A percentile compares a stretch with the other conserved stretches of the same genome.
Evolutionary conservation across 306 rosid species (phyloP).

Genomic region (Fagus crenata): DNA sequence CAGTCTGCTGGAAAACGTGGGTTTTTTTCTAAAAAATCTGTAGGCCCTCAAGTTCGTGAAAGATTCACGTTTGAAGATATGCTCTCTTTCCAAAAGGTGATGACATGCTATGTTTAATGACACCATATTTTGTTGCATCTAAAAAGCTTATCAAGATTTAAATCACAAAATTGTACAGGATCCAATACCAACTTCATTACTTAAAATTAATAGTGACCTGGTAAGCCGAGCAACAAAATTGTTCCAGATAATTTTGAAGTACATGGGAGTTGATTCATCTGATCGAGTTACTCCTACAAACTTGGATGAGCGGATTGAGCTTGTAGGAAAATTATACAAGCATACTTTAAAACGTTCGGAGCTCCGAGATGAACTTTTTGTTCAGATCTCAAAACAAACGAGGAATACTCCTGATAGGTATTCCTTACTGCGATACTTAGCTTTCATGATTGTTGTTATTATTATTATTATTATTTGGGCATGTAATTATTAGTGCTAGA

Average conservation of each 20-base stretch:
- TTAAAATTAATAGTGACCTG: conserved; percentile 74
- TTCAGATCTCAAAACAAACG: conserved; percentile 91
- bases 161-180: conserved; percentile 51
- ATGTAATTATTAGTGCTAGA: conserved; percentile 7
- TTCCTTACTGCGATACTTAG: conserved; percentile 9
- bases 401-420: conserved; percentile 89
- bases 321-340: conserved; percentile 81
- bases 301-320: conserved; percentile 80
- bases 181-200: conserved; percentile 82
- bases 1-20: conserved; percentile 96
- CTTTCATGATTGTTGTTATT: conserved; percentile 3
- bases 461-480: conserved; percentile 10
- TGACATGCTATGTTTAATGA: conserved; percentile 10
- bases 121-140: neutral
- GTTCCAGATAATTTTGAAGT: conserved; percentile 85
- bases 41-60: conserved; percentile 73
- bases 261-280: conserved; percentile 83
- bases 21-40: conserved; percentile 75
- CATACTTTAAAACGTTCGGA: conserved; percentile 84
- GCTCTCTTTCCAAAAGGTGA: conserved; percentile 95
- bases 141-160: conserved; percentile 17
- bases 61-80: conserved; percentile 88
- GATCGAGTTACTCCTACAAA: conserved; percentile 63
- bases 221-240: conserved; percentile 81
- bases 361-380: conserved; percentile 92